These are phyloP conservation scores for Prototheca stagnorum DNA, from an alignment of 163 green algal genomes.

Conservation along the genomic window DNA sequence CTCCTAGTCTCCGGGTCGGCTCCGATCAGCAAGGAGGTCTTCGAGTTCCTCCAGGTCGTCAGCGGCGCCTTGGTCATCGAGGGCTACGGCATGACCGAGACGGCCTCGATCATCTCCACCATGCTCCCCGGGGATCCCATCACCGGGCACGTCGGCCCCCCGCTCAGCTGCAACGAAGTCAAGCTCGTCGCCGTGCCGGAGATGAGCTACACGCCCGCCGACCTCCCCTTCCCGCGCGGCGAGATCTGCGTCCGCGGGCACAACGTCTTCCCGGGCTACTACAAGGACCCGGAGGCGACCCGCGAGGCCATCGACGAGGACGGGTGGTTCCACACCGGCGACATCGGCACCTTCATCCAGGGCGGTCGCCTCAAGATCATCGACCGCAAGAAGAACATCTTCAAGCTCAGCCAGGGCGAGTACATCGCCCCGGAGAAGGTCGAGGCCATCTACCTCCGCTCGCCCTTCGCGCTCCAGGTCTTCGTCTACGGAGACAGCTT, in stretches of 20 bases:
- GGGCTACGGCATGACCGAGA: constrained; percentile 76
- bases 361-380: constrained; percentile 91
- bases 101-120: constrained; percentile 5
- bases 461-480: constrained; percentile 56
- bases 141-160: constrained; percentile 75
- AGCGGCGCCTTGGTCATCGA: constrained; percentile 73
- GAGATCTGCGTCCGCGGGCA: constrained; percentile 88
- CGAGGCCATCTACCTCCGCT: constrained; percentile 79
- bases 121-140: constrained; percentile 16
- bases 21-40: constrained; percentile 71
- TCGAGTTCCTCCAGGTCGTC: constrained; percentile 85
- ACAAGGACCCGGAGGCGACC: constrained; percentile 79
- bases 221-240: constrained; percentile 67
- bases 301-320: constrained; percentile 61
- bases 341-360: constrained; percentile 81
- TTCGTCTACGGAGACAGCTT: constrained; percentile 91
- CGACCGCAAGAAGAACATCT: constrained; percentile 91
- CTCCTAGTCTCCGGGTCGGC: constrained; percentile 77
- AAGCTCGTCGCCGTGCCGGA: constrained; percentile 94
- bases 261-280: constrained; percentile 82
- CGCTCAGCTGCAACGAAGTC: constrained; percentile 57
- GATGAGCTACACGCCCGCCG: constrained; percentile 83
- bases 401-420: constrained; percentile 86
- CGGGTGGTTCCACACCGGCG: constrained; percentile 90
- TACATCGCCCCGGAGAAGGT: constrained; percentile 99